phyloP scores from a whole-genome alignment of 345 rosid species.

The Excoecaria agallocha region DNA sequence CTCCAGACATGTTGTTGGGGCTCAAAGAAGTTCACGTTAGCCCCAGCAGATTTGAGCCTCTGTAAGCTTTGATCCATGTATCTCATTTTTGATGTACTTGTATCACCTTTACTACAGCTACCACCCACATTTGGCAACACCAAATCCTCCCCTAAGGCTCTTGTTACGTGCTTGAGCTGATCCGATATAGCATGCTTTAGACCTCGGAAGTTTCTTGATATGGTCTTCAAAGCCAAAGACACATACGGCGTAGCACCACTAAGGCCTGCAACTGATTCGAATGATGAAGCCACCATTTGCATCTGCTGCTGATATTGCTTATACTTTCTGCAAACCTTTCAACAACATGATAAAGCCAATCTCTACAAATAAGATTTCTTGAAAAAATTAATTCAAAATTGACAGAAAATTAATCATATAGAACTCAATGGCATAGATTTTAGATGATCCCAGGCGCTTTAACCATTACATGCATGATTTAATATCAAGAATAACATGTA shows the following conservation, averaged over 20 bases:
- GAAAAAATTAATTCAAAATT: not conserved
- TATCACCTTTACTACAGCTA: constrained; percentile 27
- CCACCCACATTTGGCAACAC: constrained; percentile 24
- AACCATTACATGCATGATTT: too few species aligned
- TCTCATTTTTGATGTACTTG: constrained; percentile 23
- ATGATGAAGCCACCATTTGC: constrained; percentile 66
- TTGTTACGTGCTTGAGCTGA: constrained; percentile 40
- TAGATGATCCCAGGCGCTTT: too few species aligned
- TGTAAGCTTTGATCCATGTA: too few species aligned
- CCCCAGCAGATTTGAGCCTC: too few species aligned
- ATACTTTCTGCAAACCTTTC: constrained; percentile 53
- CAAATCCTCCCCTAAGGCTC: constrained; percentile 38
- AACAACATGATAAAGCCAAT: constrained; percentile 2
- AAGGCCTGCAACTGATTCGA: constrained; percentile 61
- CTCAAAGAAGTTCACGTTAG: constrained; percentile 41
- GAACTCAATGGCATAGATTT: too few species aligned
- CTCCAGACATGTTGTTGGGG: constrained; percentile 58
- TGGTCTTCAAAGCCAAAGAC: constrained; percentile 41
- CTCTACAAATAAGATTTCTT: constrained; percentile 2
- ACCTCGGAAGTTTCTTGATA: constrained; percentile 46
- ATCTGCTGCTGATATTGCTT: constrained; percentile 61
- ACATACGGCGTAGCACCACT: constrained; percentile 51
- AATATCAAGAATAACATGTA: constrained; percentile 5
- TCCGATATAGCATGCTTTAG: constrained; percentile 42
- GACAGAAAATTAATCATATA: too few species aligned